These are phyloP conservation scores for Endotrypanum monterogeii DNA, from an alignment of 208 protist genomes.

Conservation along the genomic window DNA sequence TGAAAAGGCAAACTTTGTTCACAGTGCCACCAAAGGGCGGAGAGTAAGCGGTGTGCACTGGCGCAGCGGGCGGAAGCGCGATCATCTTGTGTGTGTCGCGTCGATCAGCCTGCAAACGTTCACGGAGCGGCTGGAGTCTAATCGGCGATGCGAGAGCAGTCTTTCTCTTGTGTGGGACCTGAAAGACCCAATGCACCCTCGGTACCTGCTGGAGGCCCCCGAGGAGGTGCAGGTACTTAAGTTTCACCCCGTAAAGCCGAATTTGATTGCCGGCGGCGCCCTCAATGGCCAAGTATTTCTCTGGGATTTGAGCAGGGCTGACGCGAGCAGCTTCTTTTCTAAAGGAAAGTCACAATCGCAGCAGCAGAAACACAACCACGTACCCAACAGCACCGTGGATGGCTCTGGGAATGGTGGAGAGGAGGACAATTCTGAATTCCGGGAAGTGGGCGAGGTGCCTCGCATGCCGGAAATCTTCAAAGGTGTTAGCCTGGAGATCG, in stretches of 20 bases:
- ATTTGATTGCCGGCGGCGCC: slow-evolving; percentile 82
- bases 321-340: slow-evolving; percentile 29
- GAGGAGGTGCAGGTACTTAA: slow-evolving; percentile 86
- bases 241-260: slow-evolving; percentile 85
- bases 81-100: slow-evolving; percentile 83
- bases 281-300: slow-evolving; percentile 92
- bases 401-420: not conserved
- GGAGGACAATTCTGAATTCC: slow-evolving; percentile 25
- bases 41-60: slow-evolving; percentile 79
- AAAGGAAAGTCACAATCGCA: slow-evolving; percentile 18
- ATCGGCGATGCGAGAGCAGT: slow-evolving; percentile 72
- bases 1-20: slow-evolving; percentile 89
- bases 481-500: slow-evolving; percentile 66
- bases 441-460: slow-evolving; percentile 67
- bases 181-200: slow-evolving; percentile 89
- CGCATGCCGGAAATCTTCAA: slow-evolving; percentile 72
- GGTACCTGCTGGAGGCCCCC: slow-evolving; percentile 85
- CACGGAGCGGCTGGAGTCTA: slow-evolving; percentile 73
- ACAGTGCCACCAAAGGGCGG: slow-evolving; percentile 80
- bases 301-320: slow-evolving; percentile 81
- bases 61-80: slow-evolving; percentile 62
- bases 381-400: not conserved
- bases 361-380: slow-evolving; percentile 5
- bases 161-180: slow-evolving; percentile 91
- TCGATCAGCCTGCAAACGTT: slow-evolving; percentile 62